phyloP scores from a whole-genome alignment of 148 eudicot species.

The Drosera capensis region DNA sequence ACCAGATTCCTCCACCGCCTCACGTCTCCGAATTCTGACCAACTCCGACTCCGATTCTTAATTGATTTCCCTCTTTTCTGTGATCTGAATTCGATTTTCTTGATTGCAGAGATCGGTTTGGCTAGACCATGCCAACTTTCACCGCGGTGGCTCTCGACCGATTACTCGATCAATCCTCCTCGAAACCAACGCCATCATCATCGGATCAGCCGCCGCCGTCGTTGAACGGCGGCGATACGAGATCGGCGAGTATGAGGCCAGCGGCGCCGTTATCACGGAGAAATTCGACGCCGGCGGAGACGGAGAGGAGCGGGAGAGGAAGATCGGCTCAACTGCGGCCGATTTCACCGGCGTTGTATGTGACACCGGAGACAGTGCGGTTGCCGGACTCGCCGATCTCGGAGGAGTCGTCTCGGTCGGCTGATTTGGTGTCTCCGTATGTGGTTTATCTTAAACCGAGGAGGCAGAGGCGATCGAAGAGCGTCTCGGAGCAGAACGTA shows the following conservation, averaged over 20 bases:
- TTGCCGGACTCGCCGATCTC: conserved; percentile 85
- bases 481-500: conserved; percentile 15
- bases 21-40: no score
- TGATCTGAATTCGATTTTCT: no score
- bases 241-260: neutral
- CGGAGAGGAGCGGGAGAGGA: conserved; percentile 19
- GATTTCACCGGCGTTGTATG: conserved; percentile 63
- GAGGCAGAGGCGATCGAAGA: conserved; percentile 72
- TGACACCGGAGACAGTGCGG: conserved; percentile 78
- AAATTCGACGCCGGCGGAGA: conserved; percentile 16
- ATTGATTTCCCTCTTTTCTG: neutral
- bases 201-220: conserved; percentile 17
- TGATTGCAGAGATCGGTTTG: conserved; percentile 17
- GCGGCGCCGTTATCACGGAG: conserved; percentile 22
- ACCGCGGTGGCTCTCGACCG: conserved; percentile 63
- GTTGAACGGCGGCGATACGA: conserved; percentile 21
- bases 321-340: conserved; percentile 45
- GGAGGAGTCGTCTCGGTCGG: conserved; percentile 54
- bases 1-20: no score
- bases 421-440: conserved; percentile 79
- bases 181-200: conserved; percentile 28
- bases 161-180: conserved; percentile 45
- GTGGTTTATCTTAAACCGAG: conserved; percentile 76
- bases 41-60: neutral
- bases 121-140: conserved; percentile 55